Base-by-base conservation (phyloP, 225 moss, liverwort and hornwort genomes). In the Pleurozium schreberi region DNA sequence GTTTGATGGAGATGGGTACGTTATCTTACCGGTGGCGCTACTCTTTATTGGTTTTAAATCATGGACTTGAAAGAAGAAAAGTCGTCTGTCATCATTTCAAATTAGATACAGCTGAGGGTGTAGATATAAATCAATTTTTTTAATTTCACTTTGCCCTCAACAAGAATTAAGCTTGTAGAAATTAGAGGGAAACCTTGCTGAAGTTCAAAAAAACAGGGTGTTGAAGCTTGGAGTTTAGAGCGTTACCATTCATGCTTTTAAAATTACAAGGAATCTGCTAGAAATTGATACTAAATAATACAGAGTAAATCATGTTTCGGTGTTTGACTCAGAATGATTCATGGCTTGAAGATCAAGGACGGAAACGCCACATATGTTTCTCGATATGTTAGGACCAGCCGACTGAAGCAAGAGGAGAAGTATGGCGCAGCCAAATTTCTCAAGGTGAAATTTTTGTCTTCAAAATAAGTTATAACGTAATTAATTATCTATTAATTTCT, bases 291-390 rank as follows among this genome's bases (percentile, higher is more conserved):
- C 14, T 64, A 64, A n/a, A n/a, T n/a, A n/a, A 33, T 55, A 27
- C 13, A 36, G 18, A 40, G 11, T 42, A n/a, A 58, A 40, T 73
- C 12, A 6, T 75, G 66, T 27, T 71, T 31, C n/a, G 43, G 52
- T 74, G 43, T 66, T 77, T 75, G 71, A 52, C 81, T 90, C 95
- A 96, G 96, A 89, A 96, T 97, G 96, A 87, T 97, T 82, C 96
- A 96, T 62, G 96, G 96, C 34, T 84, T 96, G 83, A 93, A 93
- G 87, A 95, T 97, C 85, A 95, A 94, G 80, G 87, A 96, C 86
- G 96, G 95, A 62, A 91, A 91, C 23, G 95, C 92, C 67, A 95
- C 92, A 26, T 95, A 95, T 55, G 94, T 94, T 63, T 91, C 91
- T 76, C 95, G 97, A 43, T 97, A 81, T 80, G 92, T 97, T 27